These are phyloP conservation scores for Actinomortierella ambigua DNA, from an alignment of 371 early-diverging fungal species.

Conservation along the genomic window DNA sequence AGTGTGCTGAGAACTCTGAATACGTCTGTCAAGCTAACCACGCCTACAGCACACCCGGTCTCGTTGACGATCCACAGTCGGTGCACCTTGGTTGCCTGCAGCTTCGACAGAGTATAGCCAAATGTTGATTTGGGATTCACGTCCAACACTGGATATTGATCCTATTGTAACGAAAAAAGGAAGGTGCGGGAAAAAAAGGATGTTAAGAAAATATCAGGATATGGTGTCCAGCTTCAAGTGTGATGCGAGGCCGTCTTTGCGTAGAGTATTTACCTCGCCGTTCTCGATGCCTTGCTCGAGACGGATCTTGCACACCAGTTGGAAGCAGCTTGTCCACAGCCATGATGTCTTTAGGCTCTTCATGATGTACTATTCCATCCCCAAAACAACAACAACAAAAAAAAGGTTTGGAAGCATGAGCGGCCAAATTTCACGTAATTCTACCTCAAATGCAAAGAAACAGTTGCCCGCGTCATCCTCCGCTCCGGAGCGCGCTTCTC, in stretches of 20 bases:
- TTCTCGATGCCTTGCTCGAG: constrained; percentile 35
- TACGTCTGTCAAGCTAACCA: constrained; percentile 79
- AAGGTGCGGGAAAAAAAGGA: too few species aligned
- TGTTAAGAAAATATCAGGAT: background rate
- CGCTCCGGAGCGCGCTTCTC: background rate
- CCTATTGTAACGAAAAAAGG: constrained; percentile 54
- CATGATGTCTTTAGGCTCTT: constrained; percentile 39
- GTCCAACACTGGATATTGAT: constrained; percentile 80
- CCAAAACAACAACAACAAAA: background rate
- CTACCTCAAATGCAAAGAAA: too few species aligned
- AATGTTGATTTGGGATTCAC: constrained; percentile 72
- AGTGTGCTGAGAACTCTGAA: constrained; percentile 55
- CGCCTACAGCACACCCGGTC: constrained; percentile 56
- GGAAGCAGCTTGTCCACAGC: constrained; percentile 44
- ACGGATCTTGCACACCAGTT: constrained; percentile 43
- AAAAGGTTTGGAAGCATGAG: too few species aligned
- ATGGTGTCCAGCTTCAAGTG: background rate
- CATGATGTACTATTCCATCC: constrained; percentile 13
- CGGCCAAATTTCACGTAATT: too few species aligned
- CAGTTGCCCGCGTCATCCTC: constrained; percentile 9
- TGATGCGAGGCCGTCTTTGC: too few species aligned
- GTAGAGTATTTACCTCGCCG: constrained; percentile 16
- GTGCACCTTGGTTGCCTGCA: constrained; percentile 81
- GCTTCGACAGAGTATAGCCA: constrained; percentile 72
- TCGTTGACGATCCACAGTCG: constrained; percentile 83